These are phyloP conservation scores for Aspergillus haitiensis DNA, from an alignment of 495 filamentous ascomycete genomes.

Conservation along the genomic window DNA sequence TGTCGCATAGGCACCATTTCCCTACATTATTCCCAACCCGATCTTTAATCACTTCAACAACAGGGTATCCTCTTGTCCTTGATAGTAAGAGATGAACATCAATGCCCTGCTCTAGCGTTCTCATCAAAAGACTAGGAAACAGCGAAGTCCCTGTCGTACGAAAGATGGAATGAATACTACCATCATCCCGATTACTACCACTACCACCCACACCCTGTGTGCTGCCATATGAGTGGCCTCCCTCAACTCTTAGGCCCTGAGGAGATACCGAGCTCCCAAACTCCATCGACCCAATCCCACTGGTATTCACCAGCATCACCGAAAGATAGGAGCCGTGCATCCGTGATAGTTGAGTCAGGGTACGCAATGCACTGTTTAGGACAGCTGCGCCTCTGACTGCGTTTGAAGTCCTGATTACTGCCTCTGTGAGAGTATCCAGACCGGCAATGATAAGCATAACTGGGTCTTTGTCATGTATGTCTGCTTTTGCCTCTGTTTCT, in stretches of 20 bases:
- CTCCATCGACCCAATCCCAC: constrained; percentile 31
- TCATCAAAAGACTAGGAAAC: constrained; percentile 41
- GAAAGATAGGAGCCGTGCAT: constrained; percentile 33
- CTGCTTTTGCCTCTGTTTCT: neutral
- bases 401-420: constrained; percentile 43
- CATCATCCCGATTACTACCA: constrained; percentile 13
- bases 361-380: constrained; percentile 35
- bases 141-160: constrained; percentile 22
- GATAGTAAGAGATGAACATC: constrained; percentile 46
- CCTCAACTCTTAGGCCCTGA: neutral
- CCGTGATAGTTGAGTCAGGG: constrained; percentile 36
- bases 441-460: constrained; percentile 37
- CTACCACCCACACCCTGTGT: too few species aligned
- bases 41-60: constrained; percentile 48
- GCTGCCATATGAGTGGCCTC: constrained; percentile 8
- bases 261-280: neutral
- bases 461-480: constrained; percentile 4
- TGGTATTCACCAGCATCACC: constrained; percentile 43
- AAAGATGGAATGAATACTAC: constrained; percentile 40
- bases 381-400: constrained; percentile 40
- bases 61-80: constrained; percentile 22
- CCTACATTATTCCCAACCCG: constrained; percentile 37
- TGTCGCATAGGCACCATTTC: constrained; percentile 41
- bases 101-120: constrained; percentile 43
- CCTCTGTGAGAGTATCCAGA: constrained; percentile 43